phyloP scores from a whole-genome alignment of 2,329 filamentous ascomycete species.

The Thielaviopsis euricoi region DNA sequence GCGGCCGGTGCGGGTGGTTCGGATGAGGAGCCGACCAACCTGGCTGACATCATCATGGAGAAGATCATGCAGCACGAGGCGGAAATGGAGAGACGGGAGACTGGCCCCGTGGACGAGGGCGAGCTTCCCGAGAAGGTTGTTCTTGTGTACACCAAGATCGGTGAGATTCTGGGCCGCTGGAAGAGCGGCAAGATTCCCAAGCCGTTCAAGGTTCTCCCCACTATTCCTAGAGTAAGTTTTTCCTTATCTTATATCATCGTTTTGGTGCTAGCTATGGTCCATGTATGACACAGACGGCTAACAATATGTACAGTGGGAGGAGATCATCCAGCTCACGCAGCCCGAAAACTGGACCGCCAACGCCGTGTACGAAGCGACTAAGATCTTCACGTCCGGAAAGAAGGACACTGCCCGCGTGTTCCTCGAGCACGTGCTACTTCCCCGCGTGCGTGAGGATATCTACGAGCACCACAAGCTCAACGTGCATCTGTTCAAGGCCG shows the following conservation, averaged over 20 bases:
- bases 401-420: conserved; percentile 69
- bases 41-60: conserved; percentile 83
- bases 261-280: no score
- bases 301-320: conserved; percentile 50
- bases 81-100: conserved; percentile 27
- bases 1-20: conserved; percentile 23
- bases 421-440: conserved; percentile 71
- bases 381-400: conserved; percentile 78
- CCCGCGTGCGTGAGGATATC: conserved; percentile 85
- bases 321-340: conserved; percentile 67
- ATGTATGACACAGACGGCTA: background rate
- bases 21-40: conserved; percentile 49
- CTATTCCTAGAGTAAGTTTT: conserved; percentile 40
- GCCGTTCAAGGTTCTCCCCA: conserved; percentile 91
- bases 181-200: conserved; percentile 53
- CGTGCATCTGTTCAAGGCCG: conserved; percentile 80
- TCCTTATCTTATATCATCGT: no score
- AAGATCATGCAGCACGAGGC: conserved; percentile 90
- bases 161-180: conserved; percentile 12
- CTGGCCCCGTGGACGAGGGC: conserved; percentile 53
- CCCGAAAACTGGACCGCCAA: conserved; percentile 63
- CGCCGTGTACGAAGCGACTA: conserved; percentile 70
- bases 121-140: conserved; percentile 83
- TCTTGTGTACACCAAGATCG: conserved; percentile 72
- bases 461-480: conserved; percentile 89